phyloP scores from a whole-genome alignment of 2,329 filamentous ascomycete genomes.

The Phyllosticta ampelicida region DNA sequence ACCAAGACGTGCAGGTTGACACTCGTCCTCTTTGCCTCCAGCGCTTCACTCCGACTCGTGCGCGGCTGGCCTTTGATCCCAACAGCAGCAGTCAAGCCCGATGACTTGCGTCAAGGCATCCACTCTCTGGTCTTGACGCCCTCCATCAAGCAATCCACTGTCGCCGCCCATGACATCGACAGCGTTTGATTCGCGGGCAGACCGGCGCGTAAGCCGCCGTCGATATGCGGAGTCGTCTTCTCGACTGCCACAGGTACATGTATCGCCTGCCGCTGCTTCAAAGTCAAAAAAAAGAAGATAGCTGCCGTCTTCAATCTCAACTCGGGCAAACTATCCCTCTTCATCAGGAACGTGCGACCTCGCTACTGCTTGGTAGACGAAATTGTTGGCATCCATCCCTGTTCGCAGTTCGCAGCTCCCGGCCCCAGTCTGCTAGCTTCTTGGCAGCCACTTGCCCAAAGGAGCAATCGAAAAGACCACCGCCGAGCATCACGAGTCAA shows the following conservation, averaged over 20 bases:
- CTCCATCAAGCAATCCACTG: not conserved
- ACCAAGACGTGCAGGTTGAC: not conserved
- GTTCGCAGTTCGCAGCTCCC: not conserved
- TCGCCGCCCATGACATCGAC: not conserved
- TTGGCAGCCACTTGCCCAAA: not conserved
- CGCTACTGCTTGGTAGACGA: not conserved
- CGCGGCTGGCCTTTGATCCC: not conserved
- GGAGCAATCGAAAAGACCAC: not conserved
- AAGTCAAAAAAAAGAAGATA: too few relatives aligned
- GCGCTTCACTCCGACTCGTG: not conserved
- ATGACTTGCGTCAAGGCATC: not conserved
- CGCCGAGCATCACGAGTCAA: not conserved
- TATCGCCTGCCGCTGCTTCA: not conserved
- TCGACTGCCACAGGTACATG: not conserved
- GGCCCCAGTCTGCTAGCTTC: not conserved
- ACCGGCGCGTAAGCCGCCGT: not conserved
- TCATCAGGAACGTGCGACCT: not conserved
- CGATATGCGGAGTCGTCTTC: not conserved
- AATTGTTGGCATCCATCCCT: not conserved
- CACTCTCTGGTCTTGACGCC: not conserved
- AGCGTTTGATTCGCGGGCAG: not conserved
- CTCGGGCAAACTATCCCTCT: not conserved
- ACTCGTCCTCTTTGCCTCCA: not conserved
- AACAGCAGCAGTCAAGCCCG: not conserved
- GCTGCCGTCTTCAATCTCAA: not conserved